Conservation (phyloP, 2,329 filamentous ascomycete genomes). For the Talaromyces islandicus region DNA sequence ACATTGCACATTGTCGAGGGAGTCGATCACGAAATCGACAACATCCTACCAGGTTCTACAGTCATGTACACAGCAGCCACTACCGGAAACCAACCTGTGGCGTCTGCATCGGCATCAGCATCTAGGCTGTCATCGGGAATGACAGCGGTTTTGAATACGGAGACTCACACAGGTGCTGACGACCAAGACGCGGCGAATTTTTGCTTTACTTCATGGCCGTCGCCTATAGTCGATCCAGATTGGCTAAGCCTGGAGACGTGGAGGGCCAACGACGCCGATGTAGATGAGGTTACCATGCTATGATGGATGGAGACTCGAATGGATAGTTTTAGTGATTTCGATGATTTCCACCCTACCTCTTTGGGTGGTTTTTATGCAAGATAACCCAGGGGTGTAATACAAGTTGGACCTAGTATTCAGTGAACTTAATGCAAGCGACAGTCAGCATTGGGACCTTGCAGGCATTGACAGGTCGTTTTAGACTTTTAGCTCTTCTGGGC, state of each 20-base stretch:
- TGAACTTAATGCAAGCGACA: neutral
- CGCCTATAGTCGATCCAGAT: slow-evolving; percentile 9
- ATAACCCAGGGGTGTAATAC: neutral
- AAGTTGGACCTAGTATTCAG: neutral
- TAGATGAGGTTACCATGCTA: neutral
- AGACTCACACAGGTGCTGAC: neutral
- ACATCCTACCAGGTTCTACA: neutral
- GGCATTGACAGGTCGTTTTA: neutral
- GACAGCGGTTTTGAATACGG: neutral
- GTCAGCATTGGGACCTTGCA: neutral
- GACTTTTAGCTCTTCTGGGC: neutral
- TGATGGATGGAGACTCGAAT: neutral
- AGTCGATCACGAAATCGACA: slow-evolving; percentile 9
- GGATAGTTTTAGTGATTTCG: neutral
- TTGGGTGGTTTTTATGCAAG: neutral
- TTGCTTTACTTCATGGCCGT: slow-evolving; percentile 10
- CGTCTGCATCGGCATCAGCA: neutral
- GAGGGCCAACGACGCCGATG: slow-evolving; percentile 1
- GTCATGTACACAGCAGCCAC: neutral
- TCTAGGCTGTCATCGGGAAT: neutral
- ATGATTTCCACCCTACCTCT: neutral
- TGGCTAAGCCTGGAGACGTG: slow-evolving; percentile 11
- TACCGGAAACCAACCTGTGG: neutral
- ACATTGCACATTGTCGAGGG: slow-evolving; percentile 11
- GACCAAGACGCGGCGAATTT: neutral